Percentiles rank a stretch among this genome's conserved stretches.
phyloP scores from a whole-genome alignment of 179 eudicot species.

The Patellifolia procumbens region DNA sequence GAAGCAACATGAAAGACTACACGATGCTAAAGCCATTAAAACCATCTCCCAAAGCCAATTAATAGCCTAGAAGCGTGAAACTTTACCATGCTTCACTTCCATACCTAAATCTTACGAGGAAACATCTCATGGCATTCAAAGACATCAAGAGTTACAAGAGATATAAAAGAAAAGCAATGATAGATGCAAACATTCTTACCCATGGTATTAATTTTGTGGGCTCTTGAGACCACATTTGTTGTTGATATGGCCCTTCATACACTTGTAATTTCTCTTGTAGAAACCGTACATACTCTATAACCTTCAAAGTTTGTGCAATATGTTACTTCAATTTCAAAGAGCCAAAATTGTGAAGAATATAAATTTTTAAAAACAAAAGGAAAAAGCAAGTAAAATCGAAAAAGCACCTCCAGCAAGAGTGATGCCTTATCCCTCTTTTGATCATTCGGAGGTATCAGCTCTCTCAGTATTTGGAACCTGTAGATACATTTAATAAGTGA shows the following conservation, averaged over 20 bases:
- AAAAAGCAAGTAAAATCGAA: conserved; percentile 4
- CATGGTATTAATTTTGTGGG: conserved; percentile 65
- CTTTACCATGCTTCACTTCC: neutral
- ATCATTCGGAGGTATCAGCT: conserved; percentile 88
- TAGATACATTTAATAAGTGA: conserved; percentile 15
- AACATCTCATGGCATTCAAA: neutral
- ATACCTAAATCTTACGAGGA: neutral
- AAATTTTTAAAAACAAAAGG: neutral
- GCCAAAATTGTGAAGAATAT: neutral
- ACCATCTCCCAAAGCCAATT: no score
- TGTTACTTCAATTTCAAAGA: neutral
- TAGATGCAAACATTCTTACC: conserved; percentile 43
- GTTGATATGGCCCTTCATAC: conserved; percentile 76
- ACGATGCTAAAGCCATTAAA: no score
- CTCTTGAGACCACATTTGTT: conserved; percentile 75
- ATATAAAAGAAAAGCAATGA: neutral
- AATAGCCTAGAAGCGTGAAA: neutral
- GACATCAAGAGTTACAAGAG: conserved; percentile 9
- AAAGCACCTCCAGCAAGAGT: conserved; percentile 79
- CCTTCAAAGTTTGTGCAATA: conserved; percentile 38
- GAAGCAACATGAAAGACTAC: no score
- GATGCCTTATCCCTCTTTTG: conserved; percentile 97
- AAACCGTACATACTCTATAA: conserved; percentile 79
- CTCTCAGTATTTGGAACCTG: conserved; percentile 91
- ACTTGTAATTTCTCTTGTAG: conserved; percentile 71